Base-by-base conservation (phyloP, 805 yeast genomes). In the Yarrowia deformans region DNA sequence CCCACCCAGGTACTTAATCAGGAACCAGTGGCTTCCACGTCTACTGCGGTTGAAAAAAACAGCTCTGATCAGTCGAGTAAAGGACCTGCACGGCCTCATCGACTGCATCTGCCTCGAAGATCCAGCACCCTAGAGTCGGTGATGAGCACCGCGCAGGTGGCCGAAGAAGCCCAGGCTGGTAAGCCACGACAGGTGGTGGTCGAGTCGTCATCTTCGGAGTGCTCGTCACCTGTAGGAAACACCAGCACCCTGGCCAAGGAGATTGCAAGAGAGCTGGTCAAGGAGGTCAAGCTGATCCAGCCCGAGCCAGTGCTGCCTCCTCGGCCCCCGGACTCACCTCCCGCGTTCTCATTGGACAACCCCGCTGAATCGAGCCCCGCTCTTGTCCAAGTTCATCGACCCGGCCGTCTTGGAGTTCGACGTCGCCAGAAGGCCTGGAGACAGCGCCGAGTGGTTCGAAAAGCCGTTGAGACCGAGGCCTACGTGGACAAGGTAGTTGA, bases 401-500 rank as follows among this genome's bases (percentile, higher is more conserved):
- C 35, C 5, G 37, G 63, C 48, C 63, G 63, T 3, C 48, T 56
- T 14, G n/a, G 63, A 1, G 63, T 56, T 10, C 63, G 63, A 1
- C 63, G 63, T 40, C 63, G 63, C 48, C 63, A 56, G 63, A 48
- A 56, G 63, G 63, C 63, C 48, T 56, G 63, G 63, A 56, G 63
- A 42, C 63, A 56, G 32, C 63, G 63, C 8, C 48, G 63, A 32
- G 63, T 32, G n/a, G 37, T 40, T 8, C 63, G 63, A 4, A 56
- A 56, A 48, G 46, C 63, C 32, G 29, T n/a, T 2, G 23, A 29
- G 39, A 56, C 63, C 14, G 39, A 29, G 6, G 39, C 14, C 23
- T 56, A 56, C 48, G 63, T 56, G 10, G 63, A 56, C 23, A 9
- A 32, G 37, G 16, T 56, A 4, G 19, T 56, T 2, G 39, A 42